Base-by-base conservation (phyloP, 2,329 filamentous ascomycete species). In the Pyrenochaeta sp. region DNA sequence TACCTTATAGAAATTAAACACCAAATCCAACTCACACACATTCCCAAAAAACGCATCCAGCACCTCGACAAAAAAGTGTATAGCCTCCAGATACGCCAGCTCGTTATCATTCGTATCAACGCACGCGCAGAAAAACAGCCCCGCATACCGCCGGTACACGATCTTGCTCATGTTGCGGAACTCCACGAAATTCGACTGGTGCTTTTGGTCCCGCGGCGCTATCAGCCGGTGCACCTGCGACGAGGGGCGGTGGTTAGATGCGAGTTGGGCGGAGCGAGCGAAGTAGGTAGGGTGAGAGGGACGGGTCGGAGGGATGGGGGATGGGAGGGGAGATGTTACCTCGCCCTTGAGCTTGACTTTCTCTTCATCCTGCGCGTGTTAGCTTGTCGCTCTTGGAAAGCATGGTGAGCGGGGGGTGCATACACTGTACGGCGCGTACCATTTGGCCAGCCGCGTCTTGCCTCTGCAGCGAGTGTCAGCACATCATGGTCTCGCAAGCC, bases 21-120 rank as follows among this genome's bases (percentile, higher is more conserved):
- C 83, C 69, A 99, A 78, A 76, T 99, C 94, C 71, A 99, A 80
- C 79, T 99, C 94, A 77, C 94, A 99, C 46, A 99, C 94, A 72
- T 99, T 99, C 57, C 94, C 94, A 73, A 99, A 99, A 77, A 99
- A 99, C 66, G 92, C 86, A 80, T 99, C 94, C 63, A 99, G 82
- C 51, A 99, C 94, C 78, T 99, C 94, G 62, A 99, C 94, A 68
- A 99, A 99, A 80, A 99, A 99, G 76, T 99, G 94, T 67, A 99
- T 96, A 6, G 92, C 94, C 76, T 99, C 94, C 47, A 99, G 82
- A 68, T 91, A 97, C 18, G 94, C 93, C 49, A 99, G 80, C 78
- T 99, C 94, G 75, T 97, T 99, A 74, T 99, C 94, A 73, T 96
- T 97, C 37, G 93, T 95, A 75, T 99, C 94, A 69, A 99, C 94